Base-by-base conservation (phyloP, 2,329 filamentous ascomycete species). In the Ceratocystis lukuohia region DNA sequence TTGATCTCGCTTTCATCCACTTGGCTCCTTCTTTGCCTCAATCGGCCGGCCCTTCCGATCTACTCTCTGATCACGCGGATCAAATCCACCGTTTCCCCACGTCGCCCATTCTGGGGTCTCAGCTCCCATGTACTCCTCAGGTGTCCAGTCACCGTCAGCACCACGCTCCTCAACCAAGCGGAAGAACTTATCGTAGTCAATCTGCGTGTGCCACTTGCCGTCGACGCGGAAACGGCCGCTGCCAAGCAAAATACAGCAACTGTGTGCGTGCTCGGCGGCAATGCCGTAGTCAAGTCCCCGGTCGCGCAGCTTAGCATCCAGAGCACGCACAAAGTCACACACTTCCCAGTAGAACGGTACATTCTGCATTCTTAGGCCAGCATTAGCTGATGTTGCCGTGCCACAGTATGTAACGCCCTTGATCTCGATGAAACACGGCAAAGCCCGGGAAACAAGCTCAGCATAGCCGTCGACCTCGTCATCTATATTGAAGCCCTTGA, bases 371-470 rank as follows among this genome's bases (percentile, higher is more conserved):
- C 86, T 94, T 61, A 97, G 80, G 0, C 93, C 93, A 0, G 91
- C 92, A 65, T 87, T 88, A 3, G 88, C 87, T 7, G 89, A 89
- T 0, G 91, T 91, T 6, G 87, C 87, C 0, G 93, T 97, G 50
- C 94, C 94, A 76, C 94, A 97, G 78, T 94, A 97, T 0, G 93
- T 97, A 46, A 97, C 93, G 65, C 93, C 93, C 78, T 97, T 97
- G 75, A 97, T 83, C 78, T 97, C 93, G 62, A 97, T 85, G 73
- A 97, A 96, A 74, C 90, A 93, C 0, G 93, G 93, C 25, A 96
- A 80, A 0, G 88, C 92, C 70, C 86, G 85, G 73, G 92, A 89
- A 20, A 97, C 88, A 1, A 97, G 84, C 72, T 90, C 86, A 0
- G 93, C 93, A 73, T 99, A 97, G 3, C 93, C 93, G 70, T 87